These are phyloP conservation scores for Grosmannia huntii DNA, from an alignment of 2,329 filamentous ascomycete species.

Conservation along the genomic window DNA sequence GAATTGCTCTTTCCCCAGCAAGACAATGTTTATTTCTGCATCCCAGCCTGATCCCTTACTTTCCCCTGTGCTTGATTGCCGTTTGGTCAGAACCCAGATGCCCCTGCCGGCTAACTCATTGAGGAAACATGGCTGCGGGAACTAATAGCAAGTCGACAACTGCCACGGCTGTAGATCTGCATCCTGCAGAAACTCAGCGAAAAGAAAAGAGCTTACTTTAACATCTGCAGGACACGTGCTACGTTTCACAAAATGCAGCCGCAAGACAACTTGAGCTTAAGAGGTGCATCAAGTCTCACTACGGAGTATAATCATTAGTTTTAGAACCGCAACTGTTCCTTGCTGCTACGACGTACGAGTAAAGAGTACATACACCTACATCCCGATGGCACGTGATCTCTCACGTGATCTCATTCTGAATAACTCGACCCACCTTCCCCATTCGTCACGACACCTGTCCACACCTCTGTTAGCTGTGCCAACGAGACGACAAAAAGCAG, in stretches of 20 bases:
- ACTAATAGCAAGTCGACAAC: neutral
- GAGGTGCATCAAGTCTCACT: no score
- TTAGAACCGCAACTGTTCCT: no score
- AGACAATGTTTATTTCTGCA: neutral
- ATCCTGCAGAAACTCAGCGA: no score
- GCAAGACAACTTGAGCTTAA: no score
- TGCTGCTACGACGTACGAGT: no score
- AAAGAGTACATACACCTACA: no score
- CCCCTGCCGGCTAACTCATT: neutral
- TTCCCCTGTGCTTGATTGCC: neutral
- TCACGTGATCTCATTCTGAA: neutral
- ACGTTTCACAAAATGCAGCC: no score
- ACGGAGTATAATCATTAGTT: no score
- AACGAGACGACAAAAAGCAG: neutral
- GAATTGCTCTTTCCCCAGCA: neutral
- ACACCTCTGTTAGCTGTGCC: neutral
- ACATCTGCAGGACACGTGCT: no score
- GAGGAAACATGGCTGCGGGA: neutral
- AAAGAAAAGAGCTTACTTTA: no score
- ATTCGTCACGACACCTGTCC: conserved; percentile 1
- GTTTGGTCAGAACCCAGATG: neutral
- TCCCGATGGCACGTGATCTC: no score
- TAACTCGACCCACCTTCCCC: neutral
- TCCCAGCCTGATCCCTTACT: neutral
- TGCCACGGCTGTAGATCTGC: neutral